Conservation (phyloP, 2,329 filamentous ascomycete genomes). For the Apiospora aurea region DNA sequence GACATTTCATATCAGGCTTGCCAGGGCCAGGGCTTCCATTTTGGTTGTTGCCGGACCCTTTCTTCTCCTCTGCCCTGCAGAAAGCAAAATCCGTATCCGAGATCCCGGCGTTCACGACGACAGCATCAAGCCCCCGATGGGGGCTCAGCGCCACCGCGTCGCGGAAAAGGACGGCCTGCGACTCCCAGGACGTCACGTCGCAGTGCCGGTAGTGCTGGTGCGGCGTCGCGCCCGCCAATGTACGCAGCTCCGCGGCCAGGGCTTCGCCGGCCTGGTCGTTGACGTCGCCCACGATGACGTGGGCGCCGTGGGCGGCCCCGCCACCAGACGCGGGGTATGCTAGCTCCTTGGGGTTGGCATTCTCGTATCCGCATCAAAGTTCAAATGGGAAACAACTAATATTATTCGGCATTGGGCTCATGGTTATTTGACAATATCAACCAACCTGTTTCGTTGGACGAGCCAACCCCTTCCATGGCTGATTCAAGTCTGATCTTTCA, state of each 20-base stretch:
- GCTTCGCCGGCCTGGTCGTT: neutral
- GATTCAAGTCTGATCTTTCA: too few relatives aligned
- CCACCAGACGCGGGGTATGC: too few relatives aligned
- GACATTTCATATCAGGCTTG: neutral
- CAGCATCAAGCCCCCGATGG: neutral
- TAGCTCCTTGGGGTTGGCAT: too few relatives aligned
- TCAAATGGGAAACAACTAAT: too few relatives aligned
- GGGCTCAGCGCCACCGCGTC: neutral
- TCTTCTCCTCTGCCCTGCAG: neutral
- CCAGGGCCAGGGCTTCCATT: neutral
- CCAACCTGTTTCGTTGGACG: too few relatives aligned
- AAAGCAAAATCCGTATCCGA: neutral
- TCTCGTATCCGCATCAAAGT: too few relatives aligned
- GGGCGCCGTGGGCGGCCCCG: neutral
- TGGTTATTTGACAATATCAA: too few relatives aligned
- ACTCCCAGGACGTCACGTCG: neutral
- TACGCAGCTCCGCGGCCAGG: neutral
- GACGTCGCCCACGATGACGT: neutral
- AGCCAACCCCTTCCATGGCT: too few relatives aligned
- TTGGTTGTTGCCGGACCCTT: neutral
- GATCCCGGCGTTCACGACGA: neutral
- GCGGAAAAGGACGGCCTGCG: neutral
- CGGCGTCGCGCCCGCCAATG: neutral
- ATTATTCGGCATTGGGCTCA: too few relatives aligned
- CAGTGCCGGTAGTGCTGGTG: conserved; percentile 10